Evolutionary conservation across 176 grass and related monocot genomes (phyloP), one percentile per base, ranked within the genome.

Genomic region (Alloteropsis semialata): DNA sequence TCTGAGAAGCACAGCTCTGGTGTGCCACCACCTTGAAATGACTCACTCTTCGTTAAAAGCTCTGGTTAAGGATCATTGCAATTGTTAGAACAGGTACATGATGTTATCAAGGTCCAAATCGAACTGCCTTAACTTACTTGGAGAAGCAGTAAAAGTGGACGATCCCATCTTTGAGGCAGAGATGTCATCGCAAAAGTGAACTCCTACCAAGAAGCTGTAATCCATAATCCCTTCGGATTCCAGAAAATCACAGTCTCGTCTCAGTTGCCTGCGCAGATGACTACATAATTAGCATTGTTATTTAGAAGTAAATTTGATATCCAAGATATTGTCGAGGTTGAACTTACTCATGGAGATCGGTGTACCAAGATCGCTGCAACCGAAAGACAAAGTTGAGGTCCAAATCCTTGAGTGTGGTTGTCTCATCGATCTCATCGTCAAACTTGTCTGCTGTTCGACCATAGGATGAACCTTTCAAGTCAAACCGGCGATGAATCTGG

Each of bases 401-500:
- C 50, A 98, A 80, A 76, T 98, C 96, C 79, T 98, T 98, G n/a
- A 98, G 87, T 15, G 91, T 98, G 15, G 96, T 98, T 29, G 93
- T 98, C 71, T 98, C 96, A 87, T 98, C 96, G 36, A 98, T 96
- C 43, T 98, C 96, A 80, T 88, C 93, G 37, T 96, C 89, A 66
- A 92, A 84, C 65, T 98, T 98, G 62, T 93, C 96, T 45, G 89
- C 89, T 21, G 84, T 96, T 75, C 96, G 90, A 33, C 96, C 96
- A 78, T 98, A 85, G 1, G 96, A 98, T 78, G 96, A 98, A 69
- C 96, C 96, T 87, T 98, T 98, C 42, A 98, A 86, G 85, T 98
- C 96, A 50, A 98, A 98, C 48, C 96, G 89, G 32, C 93, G 88
- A 89, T 98, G 96, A 57, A 98, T 98, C n/a, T 14, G 85, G 63